Evolutionary conservation across 129 eudicot genomes (phyloP), one percentile per base, ranked within the genome.

Genomic region (Dittrichia graveolens): DNA sequence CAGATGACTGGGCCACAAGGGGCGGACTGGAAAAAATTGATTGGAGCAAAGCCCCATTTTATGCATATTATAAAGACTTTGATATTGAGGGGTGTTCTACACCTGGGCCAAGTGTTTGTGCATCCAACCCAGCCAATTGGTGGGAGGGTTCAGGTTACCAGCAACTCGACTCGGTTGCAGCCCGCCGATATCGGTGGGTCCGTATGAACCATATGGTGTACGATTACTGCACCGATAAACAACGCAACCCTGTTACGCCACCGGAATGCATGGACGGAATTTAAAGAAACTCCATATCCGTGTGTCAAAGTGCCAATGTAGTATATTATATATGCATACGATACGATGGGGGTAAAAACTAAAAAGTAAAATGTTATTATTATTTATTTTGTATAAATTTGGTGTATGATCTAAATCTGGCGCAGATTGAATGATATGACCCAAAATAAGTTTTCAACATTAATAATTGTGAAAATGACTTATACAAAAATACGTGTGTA

Each of bases 1-100:
- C 97, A 12, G 97, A 92, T 66, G 93, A 91, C 56, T 91, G 97
- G 97, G 97, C 96, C 8, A 91, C 97, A 40, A 79, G 97, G 16
- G 97, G 94, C 11, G 97, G 96, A 7, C 72, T 86, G 0, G 96
- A 92, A 78, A 92, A 92, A 67, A 92, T 91, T 13, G 81, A 92
- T 59, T 92, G 97, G 97, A 83, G 76, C 73, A 89, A 92, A 80
- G 96, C 97, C 55, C 97, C 97, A 7, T 89, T 92, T 74, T 85
- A 78, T 63, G 92, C 97, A 38, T 89, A 89, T 67, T 88, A 86
- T 79, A 89, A 86, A 72, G 96, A 89, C 70, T 92, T 92, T 59
- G 97, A 92, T 73, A 88, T 89, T 42, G 96, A 89, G 18, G 96
- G 90, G 3, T 89, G 92, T 53, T 67, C 71, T 3, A 67, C 57